Conservation (phyloP, 495 filamentous ascomycete species). For the Hypoxylon perforatum region DNA sequence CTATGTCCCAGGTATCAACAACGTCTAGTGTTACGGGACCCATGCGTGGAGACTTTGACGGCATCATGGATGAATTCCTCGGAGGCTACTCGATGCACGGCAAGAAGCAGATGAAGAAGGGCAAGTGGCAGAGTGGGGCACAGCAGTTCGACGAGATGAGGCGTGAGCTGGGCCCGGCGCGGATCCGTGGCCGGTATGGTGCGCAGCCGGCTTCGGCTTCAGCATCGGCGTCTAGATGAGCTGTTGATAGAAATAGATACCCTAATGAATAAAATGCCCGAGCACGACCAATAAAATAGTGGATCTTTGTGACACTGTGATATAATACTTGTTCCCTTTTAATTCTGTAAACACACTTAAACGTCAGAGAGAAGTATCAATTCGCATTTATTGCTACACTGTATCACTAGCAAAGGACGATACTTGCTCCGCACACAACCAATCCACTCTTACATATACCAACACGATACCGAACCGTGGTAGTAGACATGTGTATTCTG, state of each 20-base stretch:
- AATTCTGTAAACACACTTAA: not conserved
- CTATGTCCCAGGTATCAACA: conserved; percentile 58
- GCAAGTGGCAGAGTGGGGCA: conserved; percentile 81
- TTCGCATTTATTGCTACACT: conserved; percentile 46
- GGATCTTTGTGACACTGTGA: not conserved
- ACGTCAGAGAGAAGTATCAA: conserved; percentile 36
- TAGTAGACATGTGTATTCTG: conserved; percentile 6
- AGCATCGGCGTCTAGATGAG: conserved; percentile 32
- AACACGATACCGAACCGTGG: conserved; percentile 10
- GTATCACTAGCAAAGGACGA: conserved; percentile 38
- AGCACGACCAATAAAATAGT: not conserved
- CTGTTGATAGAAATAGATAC: conserved; percentile 17
- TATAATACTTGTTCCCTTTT: not conserved
- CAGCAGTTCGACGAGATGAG: conserved; percentile 92
- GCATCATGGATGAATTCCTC: conserved; percentile 93
- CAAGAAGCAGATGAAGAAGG: conserved; percentile 85
- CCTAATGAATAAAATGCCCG: conserved; percentile 11
- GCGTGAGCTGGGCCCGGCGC: conserved; percentile 80
- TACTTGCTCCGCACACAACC: conserved; percentile 21
- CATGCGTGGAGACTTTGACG: conserved; percentile 79
- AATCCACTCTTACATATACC: conserved; percentile 26
- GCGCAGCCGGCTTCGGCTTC: conserved; percentile 21
- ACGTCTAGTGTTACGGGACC: conserved; percentile 65
- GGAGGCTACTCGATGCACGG: conserved; percentile 77
- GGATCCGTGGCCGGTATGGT: conserved; percentile 49